Conservation (phyloP, 2,329 filamentous ascomycete genomes). For the Seiridium unicorne region DNA sequence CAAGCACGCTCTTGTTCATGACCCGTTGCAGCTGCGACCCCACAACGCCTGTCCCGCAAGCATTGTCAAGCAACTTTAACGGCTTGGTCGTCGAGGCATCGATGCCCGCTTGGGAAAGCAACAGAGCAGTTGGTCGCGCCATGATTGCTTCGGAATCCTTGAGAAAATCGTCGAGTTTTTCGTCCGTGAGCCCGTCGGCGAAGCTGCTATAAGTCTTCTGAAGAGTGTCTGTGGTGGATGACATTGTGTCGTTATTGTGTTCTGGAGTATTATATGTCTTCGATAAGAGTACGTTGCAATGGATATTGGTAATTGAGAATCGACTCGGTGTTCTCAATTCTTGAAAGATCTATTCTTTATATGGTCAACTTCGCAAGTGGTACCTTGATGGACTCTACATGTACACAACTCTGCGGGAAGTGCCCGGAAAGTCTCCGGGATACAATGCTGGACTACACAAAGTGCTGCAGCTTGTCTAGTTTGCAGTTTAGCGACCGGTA, state of each 20-base stretch:
- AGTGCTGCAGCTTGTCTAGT: no score
- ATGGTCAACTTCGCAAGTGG: no score
- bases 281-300: no score
- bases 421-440: no score
- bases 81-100: slow-evolving; percentile 22
- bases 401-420: no score
- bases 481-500: no score
- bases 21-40: slow-evolving; percentile 40
- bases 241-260: background rate
- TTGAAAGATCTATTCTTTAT: no score
- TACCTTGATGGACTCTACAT: no score
- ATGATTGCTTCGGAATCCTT: slow-evolving; percentile 18
- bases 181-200: slow-evolving; percentile 8
- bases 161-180: slow-evolving; percentile 17
- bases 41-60: slow-evolving; percentile 51
- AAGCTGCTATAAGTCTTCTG: slow-evolving; percentile 17
- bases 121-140: slow-evolving; percentile 13
- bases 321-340: no score
- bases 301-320: no score
- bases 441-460: no score
- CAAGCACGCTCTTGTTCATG: slow-evolving; percentile 35
- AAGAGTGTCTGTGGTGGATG: slow-evolving; percentile 4
- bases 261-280: background rate
- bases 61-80: slow-evolving; percentile 47
- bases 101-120: slow-evolving; percentile 31